Percentiles rank a stretch among this genome's conserved stretches.
These are phyloP conservation scores for Mollisiaceae sp. DNA, from an alignment of 2,329 filamentous ascomycete species.

Conservation along the genomic window DNA sequence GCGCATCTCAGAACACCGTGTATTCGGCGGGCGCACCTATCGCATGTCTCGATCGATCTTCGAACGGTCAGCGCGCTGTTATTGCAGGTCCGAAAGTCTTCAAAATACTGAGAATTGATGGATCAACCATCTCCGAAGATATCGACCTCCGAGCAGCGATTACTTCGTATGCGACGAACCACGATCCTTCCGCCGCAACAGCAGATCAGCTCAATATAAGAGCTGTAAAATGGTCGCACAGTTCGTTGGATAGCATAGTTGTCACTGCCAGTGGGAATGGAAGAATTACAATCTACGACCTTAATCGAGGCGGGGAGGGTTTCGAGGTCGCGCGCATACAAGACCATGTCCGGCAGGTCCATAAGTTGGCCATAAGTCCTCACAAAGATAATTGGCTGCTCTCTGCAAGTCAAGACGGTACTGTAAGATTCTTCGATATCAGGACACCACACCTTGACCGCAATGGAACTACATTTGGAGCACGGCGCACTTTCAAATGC, in stretches of 20 bases:
- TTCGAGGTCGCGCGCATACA: slow-evolving; percentile 60
- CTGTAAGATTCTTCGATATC: slow-evolving; percentile 66
- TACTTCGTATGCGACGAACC: slow-evolving; percentile 51
- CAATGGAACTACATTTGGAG: slow-evolving; percentile 52
- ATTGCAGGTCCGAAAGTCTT: slow-evolving; percentile 65
- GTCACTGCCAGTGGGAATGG: slow-evolving; percentile 69
- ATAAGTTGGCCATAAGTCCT: slow-evolving; percentile 67
- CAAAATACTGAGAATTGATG: slow-evolving; percentile 60
- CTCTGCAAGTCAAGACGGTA: slow-evolving; percentile 68
- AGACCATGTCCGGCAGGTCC: slow-evolving; percentile 68
- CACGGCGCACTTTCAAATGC: slow-evolving; percentile 42
- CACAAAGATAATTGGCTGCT: slow-evolving; percentile 62
- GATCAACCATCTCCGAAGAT: slow-evolving; percentile 57
- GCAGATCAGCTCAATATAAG: slow-evolving; percentile 67
- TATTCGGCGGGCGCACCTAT: slow-evolving; percentile 60
- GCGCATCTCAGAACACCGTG: slow-evolving; percentile 58
- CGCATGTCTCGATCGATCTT: slow-evolving; percentile 61
- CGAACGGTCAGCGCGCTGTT: slow-evolving; percentile 60
- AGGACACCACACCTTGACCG: slow-evolving; percentile 53
- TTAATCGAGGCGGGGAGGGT: slow-evolving; percentile 52
- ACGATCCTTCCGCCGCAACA: slow-evolving; percentile 46
- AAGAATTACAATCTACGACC: slow-evolving; percentile 68
- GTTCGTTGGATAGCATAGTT: slow-evolving; percentile 54
- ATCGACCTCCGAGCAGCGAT: slow-evolving; percentile 64
- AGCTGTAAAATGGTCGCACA: slow-evolving; percentile 63